Evolutionary conservation across 352 stramenopile species (phyloP).

Genomic region (Pythium aristosporum): DNA sequence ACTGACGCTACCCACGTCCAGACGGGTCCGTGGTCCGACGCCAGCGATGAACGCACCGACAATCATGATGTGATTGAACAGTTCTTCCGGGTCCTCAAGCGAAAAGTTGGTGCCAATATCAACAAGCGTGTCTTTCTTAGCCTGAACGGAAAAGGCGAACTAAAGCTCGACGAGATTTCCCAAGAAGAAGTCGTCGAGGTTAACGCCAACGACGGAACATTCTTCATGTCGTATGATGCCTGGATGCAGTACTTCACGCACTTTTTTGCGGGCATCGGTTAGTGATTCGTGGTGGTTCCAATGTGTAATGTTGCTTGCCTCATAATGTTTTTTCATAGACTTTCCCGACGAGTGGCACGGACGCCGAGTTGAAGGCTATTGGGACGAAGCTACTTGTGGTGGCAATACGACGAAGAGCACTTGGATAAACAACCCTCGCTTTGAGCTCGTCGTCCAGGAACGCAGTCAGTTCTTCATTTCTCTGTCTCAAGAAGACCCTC

Average conservation of each 20-base stretch:
- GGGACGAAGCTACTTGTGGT: conserved; percentile 76
- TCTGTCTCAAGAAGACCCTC: conserved; percentile 78
- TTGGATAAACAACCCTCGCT: conserved; percentile 87
- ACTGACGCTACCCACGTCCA: conserved; percentile 14
- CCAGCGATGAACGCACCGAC: conserved; percentile 60
- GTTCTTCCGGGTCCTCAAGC: conserved; percentile 73
- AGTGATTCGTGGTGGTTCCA: not conserved
- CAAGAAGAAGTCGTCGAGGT: conserved; percentile 78
- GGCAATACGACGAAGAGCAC: conserved; percentile 83
- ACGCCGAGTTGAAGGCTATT: conserved; percentile 68
- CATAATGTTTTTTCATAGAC: conserved; percentile 35
- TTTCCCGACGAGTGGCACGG: conserved; percentile 88
- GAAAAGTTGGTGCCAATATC: conserved; percentile 60
- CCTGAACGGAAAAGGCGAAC: conserved; percentile 47
- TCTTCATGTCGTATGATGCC: conserved; percentile 91
- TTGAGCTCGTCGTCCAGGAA: conserved; percentile 67
- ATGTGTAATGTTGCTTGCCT: not conserved
- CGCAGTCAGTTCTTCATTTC: conserved; percentile 69
- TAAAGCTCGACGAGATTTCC: conserved; percentile 56
- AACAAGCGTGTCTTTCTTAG: conserved; percentile 67
- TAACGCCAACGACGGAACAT: conserved; percentile 88
- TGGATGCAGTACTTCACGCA: conserved; percentile 90
- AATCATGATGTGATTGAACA: conserved; percentile 82
- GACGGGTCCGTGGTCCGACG: conserved; percentile 86
- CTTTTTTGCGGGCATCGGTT: conserved; percentile 90